phyloP scores from a whole-genome alignment of 1,139 yeast genomes.

The Pichia sp. region DNA sequence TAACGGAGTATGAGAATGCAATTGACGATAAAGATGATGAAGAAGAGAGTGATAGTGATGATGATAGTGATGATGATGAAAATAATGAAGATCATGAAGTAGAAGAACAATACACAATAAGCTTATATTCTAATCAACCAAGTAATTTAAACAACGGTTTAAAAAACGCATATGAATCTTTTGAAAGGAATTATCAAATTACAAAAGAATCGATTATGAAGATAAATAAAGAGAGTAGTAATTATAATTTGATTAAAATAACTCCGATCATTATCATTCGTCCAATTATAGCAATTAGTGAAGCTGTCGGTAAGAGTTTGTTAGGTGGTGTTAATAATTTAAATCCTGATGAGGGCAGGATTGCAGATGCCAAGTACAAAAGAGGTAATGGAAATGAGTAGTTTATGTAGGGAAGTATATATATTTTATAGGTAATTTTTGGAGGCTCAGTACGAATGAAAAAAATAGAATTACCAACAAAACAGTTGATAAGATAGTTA shows the following conservation, averaged over 20 bases:
- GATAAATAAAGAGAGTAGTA: slow-evolving; percentile 55
- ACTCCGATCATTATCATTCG: slow-evolving; percentile 77
- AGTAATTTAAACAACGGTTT: slow-evolving; percentile 63
- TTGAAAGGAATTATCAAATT: slow-evolving; percentile 60
- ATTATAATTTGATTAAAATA: slow-evolving; percentile 59
- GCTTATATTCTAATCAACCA: slow-evolving; percentile 86
- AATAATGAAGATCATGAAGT: slow-evolving; percentile 20
- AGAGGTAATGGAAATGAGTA: not conserved
- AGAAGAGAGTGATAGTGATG: not conserved
- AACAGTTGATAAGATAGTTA: no score
- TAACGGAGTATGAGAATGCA: slow-evolving; percentile 8
- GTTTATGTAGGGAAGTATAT: no score
- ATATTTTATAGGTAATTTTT: no score
- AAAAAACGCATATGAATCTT: slow-evolving; percentile 60
- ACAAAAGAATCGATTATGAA: slow-evolving; percentile 60
- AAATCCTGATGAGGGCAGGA: slow-evolving; percentile 52
- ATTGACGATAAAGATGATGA: not conserved
- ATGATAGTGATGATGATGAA: slow-evolving; percentile 10
- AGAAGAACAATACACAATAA: slow-evolving; percentile 43
- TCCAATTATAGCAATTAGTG: slow-evolving; percentile 91
- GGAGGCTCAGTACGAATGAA: no score
- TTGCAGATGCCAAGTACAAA: slow-evolving; percentile 49
- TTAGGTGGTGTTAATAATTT: slow-evolving; percentile 80
- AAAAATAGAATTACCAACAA: not conserved
- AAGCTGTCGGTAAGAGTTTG: slow-evolving; percentile 74